Percentiles rank a stretch among this genome's conserved stretches.
phyloP scores from a whole-genome alignment of 768 basidiomycete genomes.

The Termitomyces sp. region DNA sequence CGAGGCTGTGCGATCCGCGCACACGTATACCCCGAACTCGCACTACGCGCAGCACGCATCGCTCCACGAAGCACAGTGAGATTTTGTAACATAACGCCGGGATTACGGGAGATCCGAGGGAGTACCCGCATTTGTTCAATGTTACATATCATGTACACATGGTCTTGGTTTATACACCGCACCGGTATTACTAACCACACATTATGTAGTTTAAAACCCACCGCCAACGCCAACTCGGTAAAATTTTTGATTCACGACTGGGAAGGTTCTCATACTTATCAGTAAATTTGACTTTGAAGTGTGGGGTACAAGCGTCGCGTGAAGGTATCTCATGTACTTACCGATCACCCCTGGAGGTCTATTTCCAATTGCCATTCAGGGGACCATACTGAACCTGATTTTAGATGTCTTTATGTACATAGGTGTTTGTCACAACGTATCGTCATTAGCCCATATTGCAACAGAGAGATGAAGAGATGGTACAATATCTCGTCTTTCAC shows the following conservation, averaged over 20 bases:
- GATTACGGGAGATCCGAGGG: neutral
- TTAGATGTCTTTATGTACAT: neutral
- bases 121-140: neutral
- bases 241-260: neutral
- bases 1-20: neutral
- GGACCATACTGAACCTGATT: neutral
- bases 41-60: neutral
- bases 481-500: neutral
- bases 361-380: no score
- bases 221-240: neutral
- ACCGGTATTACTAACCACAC: no score
- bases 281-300: neutral
- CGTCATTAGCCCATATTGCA: neutral
- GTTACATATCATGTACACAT: no score
- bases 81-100: neutral
- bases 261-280: no score
- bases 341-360: neutral
- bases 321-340: neutral
- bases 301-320: neutral
- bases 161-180: neutral
- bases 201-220: neutral
- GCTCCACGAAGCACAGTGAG: neutral
- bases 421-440: neutral
- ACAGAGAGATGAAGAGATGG: neutral
- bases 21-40: neutral